Evolutionary conservation across 257 asterid genomes (phyloP), one percentile per base, ranked within the genome.

Genomic region (Paulownia fortunei): DNA sequence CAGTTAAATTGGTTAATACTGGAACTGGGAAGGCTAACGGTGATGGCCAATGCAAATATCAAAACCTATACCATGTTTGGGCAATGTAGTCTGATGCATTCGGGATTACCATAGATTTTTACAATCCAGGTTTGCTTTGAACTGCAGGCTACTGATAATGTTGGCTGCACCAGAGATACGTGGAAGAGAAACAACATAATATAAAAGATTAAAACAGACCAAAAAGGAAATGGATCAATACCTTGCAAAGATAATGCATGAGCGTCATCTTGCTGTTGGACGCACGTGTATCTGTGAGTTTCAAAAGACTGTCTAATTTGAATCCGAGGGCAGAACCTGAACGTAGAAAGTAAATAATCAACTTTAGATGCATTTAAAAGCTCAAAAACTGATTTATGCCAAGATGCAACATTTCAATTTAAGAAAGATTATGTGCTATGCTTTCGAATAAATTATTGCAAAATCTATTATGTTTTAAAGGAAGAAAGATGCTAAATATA

Each of bases 201-300:
- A 67, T 27, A 21, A 26, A 58, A 13, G 4, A 64, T 16, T 1
- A 51, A 15, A 34, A 62, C 8, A 26, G 30, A 61, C 18, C 30
- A 32, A 56, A 71, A 75, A 74, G 58, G 59, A 65, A 67, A 82
- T 44, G 65, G 70, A 41, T 13, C 49, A 75, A 77, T 88, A 96
- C 99, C 99, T 94, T 90, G 83, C 99, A 96, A 82, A 96, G 99
- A 86, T 94, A 96, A 85, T 96, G 98, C 99, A 96, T 92, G 61
- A 96, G 98, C 12, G 99, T 96, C 97, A 94, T 96, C 89, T 88
- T 94, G 82, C 76, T 94, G 87, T 92, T 96, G 73, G 95, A 81
- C 49, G 98, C 95, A 81, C 98, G 99, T 65, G 98, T 96, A 85
- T 96, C 99, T 18, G 93, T 69, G 67, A 96, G 98, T 84, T 96